These are phyloP conservation scores for Piromyces finnis DNA, from an alignment of 192 early-diverging fungal species.

Conservation along the genomic window DNA sequence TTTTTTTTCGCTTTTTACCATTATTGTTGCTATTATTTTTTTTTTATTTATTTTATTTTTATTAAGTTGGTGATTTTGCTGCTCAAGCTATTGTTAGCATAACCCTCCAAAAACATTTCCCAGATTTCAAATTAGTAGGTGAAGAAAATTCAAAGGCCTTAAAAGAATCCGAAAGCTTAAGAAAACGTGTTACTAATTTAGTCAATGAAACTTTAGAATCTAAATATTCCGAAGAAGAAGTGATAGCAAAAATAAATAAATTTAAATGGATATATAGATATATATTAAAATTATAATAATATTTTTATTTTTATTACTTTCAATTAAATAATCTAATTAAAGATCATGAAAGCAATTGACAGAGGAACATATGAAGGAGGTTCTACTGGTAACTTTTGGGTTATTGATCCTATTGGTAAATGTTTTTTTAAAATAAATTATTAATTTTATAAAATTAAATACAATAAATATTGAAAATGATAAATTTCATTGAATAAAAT, in stretches of 20 bases:
- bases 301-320: neutral
- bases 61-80: constrained; percentile 80
- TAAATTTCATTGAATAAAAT: too few species aligned
- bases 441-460: too few species aligned
- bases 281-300: neutral
- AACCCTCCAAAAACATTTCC: constrained; percentile 56
- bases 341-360: constrained; percentile 80
- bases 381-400: constrained; percentile 43
- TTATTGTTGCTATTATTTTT: too few species aligned
- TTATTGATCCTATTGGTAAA: constrained; percentile 36
- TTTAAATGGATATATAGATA: too few species aligned
- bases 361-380: constrained; percentile 71
- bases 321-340: neutral
- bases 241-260: too few species aligned
- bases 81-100: constrained; percentile 89
- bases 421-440: neutral
- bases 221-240: constrained; percentile 44
- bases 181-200: constrained; percentile 65
- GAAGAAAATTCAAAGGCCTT: constrained; percentile 89
- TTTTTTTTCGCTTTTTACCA: too few species aligned
- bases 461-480: too few species aligned
- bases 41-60: neutral
- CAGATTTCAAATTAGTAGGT: constrained; percentile 78
- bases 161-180: constrained; percentile 45
- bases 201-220: constrained; percentile 45